Evolutionary conservation across 1,284 basidiomycete species (phyloP), one percentile per base, ranked within the genome.

Genomic region (Microbotryum silenes-acaulis): DNA sequence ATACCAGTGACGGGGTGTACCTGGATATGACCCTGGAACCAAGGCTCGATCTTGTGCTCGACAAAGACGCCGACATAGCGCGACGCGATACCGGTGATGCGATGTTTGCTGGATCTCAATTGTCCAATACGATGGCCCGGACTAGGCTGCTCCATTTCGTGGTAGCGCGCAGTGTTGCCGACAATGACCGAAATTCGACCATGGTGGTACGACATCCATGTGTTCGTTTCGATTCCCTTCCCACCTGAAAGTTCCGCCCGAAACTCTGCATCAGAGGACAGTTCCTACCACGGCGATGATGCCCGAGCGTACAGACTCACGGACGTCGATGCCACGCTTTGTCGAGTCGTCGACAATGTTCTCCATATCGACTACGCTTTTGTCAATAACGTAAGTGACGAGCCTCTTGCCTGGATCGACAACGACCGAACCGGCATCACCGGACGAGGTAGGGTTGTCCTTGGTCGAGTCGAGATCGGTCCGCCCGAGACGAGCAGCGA

Each of bases 1-100:
- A 60, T 60, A 6, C 62, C 62, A 16, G 57, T 60, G 25, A 63
- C 46, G 2, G 62, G 58, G 31, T 63, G 53, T 7, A 62, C 53
- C 57, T 51, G 46, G 58, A 60, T 42, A 29, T 57, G 52, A 14
- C 56, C 54, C 5, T 63, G 27, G 47, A 55, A 63, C 51, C 52
- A 60, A 18, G 25, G 25, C 45, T 44, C 37, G 7, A 47, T 51
- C 1, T 52, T 33, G 14, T 57, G 45, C 46, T 63, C 56, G 20
- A 57, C 58, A 21, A 54, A 60, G 14, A 55, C 37, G 23, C 49
- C 62, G 14, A 56, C 58, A 18, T 47, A 56, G 44, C 49, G 56
- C 7, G 57, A 45, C 12, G 23, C 20, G 5, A 57, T 52, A 6
- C 62, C 62, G 31, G 52, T 59, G 45, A 63, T n/a, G 31, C 56